These are phyloP conservation scores for Coniochaeta sp. DNA, from an alignment of 2,329 filamentous ascomycete species.

Conservation along the genomic window DNA sequence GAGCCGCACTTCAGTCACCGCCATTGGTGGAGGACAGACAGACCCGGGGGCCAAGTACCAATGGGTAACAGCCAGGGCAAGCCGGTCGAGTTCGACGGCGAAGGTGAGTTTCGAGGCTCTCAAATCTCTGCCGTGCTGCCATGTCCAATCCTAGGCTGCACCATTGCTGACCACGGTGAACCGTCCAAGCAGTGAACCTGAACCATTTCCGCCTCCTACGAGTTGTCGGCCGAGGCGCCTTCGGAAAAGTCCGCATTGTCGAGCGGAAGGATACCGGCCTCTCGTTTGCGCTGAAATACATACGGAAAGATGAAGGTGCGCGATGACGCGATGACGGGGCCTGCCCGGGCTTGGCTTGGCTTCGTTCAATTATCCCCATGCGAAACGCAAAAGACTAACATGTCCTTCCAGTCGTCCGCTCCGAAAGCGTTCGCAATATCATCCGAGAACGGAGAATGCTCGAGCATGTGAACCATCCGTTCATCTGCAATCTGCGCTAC, in stretches of 20 bases:
- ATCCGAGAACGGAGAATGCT: slow-evolving; percentile 96
- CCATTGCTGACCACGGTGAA: neutral
- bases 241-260: slow-evolving; percentile 97
- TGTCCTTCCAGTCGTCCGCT: slow-evolving; percentile 69
- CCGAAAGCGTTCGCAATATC: slow-evolving; percentile 96
- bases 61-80: slow-evolving; percentile 98
- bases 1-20: neutral
- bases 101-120: slow-evolving; percentile 54
- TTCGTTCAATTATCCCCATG: too few relatives aligned
- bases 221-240: slow-evolving; percentile 95
- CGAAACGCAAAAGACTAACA: too few relatives aligned
- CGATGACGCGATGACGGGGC: neutral
- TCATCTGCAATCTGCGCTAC: slow-evolving; percentile 96
- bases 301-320: slow-evolving; percentile 94
- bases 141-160: neutral
- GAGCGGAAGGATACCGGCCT: slow-evolving; percentile 92
- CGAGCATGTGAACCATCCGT: slow-evolving; percentile 94
- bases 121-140: neutral
- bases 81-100: slow-evolving; percentile 83
- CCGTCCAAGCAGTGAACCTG: slow-evolving; percentile 66
- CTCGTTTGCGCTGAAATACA: slow-evolving; percentile 96
- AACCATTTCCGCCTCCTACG: slow-evolving; percentile 94
- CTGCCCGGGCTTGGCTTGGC: slow-evolving; percentile 1
- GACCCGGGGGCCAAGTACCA: neutral
- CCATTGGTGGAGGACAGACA: neutral